Evolutionary conservation across 768 basidiomycete species (phyloP), one percentile per base, ranked within the genome.

Genomic region (Tulasnella sp.): DNA sequence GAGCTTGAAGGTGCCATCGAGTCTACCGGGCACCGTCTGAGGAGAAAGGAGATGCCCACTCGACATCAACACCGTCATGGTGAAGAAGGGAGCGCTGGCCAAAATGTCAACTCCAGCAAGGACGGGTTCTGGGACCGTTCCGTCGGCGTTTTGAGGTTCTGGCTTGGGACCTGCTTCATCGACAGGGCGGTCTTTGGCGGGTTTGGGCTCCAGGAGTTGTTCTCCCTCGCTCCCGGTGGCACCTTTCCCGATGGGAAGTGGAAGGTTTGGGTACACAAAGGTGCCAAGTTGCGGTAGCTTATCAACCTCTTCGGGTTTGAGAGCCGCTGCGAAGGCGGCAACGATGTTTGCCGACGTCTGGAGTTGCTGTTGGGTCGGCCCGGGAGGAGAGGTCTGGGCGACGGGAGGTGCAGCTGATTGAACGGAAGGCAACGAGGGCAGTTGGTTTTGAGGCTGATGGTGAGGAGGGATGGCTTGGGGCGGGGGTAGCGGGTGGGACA

Each of bases 181-280:
- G 3, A 71, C 40, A 16, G 59, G 72, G 12, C 39, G 32, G 19
- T 40, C 35, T 36, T 37, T 41, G 12, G 34, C 41, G 22, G 72
- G 34, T 16, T 34, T 41, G 32, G 73, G 73, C 67, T 67, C 73
- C 37, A 52, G n/a, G 26, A 73, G 32, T n/a, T 74, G 29, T 37
- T 63, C 73, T 32, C 59, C n/a, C 32, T 26, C n/a, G 22, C 39
- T 35, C n/a, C 39, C 41, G n/a, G 29, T 22, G n/a, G 72, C 52
- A 36, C 71, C 71, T 14, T 35, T 37, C 29, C 35, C 40, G 26
- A 74, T 36, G 2, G 74, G 74, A 26, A 74, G 62, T 3, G 74
- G 74, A 11, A 71, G 32, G 32, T 74, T 69, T 19, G 74, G 74
- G 42, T 74, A 74, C 5, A 74, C 74, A 52, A 73, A 74, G 37